Evolutionary conservation across 176 grass and related monocot genomes (phyloP).

Genomic region (Puya raimondii): DNA sequence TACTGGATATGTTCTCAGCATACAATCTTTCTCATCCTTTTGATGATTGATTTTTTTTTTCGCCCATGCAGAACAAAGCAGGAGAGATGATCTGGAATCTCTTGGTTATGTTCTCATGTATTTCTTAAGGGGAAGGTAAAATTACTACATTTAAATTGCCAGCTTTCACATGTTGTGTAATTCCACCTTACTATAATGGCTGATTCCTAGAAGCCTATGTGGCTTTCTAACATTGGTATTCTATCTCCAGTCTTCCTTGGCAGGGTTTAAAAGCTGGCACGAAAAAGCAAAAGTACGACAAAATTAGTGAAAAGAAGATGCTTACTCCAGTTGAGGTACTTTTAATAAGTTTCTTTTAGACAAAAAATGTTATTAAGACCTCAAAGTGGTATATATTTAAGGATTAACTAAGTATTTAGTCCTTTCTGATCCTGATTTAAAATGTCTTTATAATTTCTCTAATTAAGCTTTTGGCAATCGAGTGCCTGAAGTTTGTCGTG

Average conservation of each 20-base stretch:
- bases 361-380: neutral
- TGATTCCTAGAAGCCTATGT: neutral
- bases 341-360: neutral
- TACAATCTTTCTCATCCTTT: constrained; percentile 6
- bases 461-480: too few species aligned
- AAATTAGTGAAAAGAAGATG: constrained; percentile 85
- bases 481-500: too few species aligned
- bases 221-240: constrained; percentile 11
- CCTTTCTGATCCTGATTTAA: too few species aligned
- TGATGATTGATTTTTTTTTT: neutral
- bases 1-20: constrained; percentile 10
- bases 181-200: constrained; percentile 12
- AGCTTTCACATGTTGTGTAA: constrained; percentile 12
- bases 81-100: constrained; percentile 84
- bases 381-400: too few species aligned
- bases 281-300: constrained; percentile 85
- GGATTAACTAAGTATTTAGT: too few species aligned
- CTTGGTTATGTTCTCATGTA: constrained; percentile 88
- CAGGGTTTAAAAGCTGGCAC: constrained; percentile 81
- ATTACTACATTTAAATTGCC: constrained; percentile 4
- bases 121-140: constrained; percentile 83
- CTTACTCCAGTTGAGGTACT: constrained; percentile 65
- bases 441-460: too few species aligned
- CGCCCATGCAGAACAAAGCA: constrained; percentile 58
- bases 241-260: constrained; percentile 52